Percentiles rank a stretch among this genome's conserved stretches.
These are phyloP conservation scores for Phialophora verrucosa DNA, from an alignment of 2,329 filamentous ascomycete species.

Conservation along the genomic window DNA sequence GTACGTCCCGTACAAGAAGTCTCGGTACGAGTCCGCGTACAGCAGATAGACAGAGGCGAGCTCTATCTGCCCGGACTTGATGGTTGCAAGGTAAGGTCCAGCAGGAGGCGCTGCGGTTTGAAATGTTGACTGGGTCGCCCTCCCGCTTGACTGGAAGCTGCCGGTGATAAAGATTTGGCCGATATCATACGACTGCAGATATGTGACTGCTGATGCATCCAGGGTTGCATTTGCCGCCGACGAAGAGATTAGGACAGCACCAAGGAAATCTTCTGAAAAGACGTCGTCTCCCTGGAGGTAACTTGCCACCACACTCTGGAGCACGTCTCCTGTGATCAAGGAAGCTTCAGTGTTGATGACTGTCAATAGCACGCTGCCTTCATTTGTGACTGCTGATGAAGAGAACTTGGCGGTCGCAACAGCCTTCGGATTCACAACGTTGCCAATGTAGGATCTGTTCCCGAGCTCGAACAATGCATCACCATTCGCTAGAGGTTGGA, in stretches of 20 bases:
- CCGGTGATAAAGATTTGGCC: slow-evolving; percentile 2
- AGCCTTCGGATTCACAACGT: slow-evolving; percentile 11
- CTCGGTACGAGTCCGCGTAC: slow-evolving; percentile 22
- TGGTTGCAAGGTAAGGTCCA: slow-evolving; percentile 21
- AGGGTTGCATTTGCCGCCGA: slow-evolving; percentile 4
- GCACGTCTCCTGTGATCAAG: slow-evolving; percentile 3
- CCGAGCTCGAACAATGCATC: slow-evolving; percentile 11
- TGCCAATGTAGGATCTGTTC: slow-evolving; percentile 13
- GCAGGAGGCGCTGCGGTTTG: slow-evolving; percentile 4
- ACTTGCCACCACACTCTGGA: slow-evolving; percentile 12
- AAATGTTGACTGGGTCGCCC: background rate
- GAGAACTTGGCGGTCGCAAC: background rate
- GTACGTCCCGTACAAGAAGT: slow-evolving; percentile 23
- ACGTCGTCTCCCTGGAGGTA: slow-evolving; percentile 24
- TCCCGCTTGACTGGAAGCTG: background rate
- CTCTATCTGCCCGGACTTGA: background rate
- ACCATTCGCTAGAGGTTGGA: slow-evolving; percentile 12
- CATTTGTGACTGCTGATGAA: background rate
- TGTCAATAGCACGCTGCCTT: slow-evolving; percentile 6
- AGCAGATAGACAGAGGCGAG: slow-evolving; percentile 14
- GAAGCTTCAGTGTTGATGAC: slow-evolving; percentile 19
- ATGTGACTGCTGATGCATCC: slow-evolving; percentile 2
- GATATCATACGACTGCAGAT: background rate
- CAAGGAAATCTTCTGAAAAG: slow-evolving; percentile 22
- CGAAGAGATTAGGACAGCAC: slow-evolving; percentile 6